Evolutionary conservation across 345 rosid genomes (phyloP).

Genomic region (Firmiana major): DNA sequence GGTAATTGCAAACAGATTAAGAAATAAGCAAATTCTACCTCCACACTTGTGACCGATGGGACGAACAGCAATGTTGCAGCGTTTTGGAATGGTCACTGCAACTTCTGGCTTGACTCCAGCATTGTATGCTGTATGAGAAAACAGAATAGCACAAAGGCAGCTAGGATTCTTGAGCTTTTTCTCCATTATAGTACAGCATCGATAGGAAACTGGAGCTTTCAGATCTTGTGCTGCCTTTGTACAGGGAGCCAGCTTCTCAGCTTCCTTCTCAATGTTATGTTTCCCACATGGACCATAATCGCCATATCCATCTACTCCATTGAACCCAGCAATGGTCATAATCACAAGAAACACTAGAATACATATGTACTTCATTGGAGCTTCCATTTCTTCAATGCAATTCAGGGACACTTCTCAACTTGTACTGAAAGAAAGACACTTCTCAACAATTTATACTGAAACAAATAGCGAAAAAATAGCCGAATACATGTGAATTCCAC

Average conservation of each 20-base stretch:
- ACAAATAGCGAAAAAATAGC: constrained; percentile 4
- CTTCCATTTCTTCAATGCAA: constrained; percentile 29
- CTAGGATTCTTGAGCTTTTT: constrained; percentile 65
- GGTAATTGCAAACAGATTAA: no score
- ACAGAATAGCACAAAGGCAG: constrained; percentile 82
- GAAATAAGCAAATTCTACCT: constrained; percentile 33
- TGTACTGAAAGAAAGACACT: constrained; percentile 29
- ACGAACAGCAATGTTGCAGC: constrained; percentile 69
- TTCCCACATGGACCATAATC: constrained; percentile 41
- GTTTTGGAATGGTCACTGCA: constrained; percentile 84
- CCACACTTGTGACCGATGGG: constrained; percentile 86
- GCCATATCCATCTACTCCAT: constrained; percentile 52
- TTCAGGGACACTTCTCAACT: constrained; percentile 25
- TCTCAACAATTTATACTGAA: background rate
- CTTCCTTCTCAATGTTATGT: constrained; percentile 67
- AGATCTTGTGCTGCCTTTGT: constrained; percentile 53
- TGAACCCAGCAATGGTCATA: constrained; percentile 34
- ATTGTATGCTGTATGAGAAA: constrained; percentile 56
- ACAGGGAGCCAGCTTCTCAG: constrained; percentile 78
- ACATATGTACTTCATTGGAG: constrained; percentile 33
- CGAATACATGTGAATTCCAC: constrained; percentile 25
- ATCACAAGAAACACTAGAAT: constrained; percentile 35
- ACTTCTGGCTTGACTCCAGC: constrained; percentile 65
- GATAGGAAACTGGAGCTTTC: constrained; percentile 48
- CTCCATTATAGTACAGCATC: constrained; percentile 64